Evolutionary conservation across 108 stramenopile genomes (phyloP), one percentile per base, ranked within the genome.

Genomic region (Skeletonema tropicum): DNA sequence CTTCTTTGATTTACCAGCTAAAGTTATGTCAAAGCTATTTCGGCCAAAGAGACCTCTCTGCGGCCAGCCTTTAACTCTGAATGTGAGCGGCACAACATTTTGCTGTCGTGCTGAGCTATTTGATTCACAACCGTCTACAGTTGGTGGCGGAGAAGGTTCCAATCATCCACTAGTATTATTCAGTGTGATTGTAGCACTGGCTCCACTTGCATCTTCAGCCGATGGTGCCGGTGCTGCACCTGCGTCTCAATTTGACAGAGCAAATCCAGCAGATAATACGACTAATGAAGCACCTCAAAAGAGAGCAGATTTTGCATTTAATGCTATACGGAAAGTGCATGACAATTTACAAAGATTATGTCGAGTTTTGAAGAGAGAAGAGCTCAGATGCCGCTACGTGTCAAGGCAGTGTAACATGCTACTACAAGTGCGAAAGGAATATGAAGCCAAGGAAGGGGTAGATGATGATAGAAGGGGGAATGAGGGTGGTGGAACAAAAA

Each of bases 11-110:
- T 70, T 95, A n/a, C 83, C 89, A 9, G 77, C 88, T 1, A 81
- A 85, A 5, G 88, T 90, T 67, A 77, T 95, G 70, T 91, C 94
- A 8, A 95, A 95, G 61, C 70, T 95, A 29, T 95, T 95, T 71
- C 89, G 94, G n/a, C 88, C 90, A 1, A 93, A 95, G 65, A 76
- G 72, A 26, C 66, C 90, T 6, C 79, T 95, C 15, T 95, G 94
- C 70, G 89, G 89, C 10, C 85, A 89, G 77, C 92, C 94, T 10
- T 81, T 93, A 82, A 95, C 90, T 19, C 72, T 95, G 10, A 82
- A 82, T 29, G 82, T 95, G 2, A 88, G 89, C 58, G 89, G 85
- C 1, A 95, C 94, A 6, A 81, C 92, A 2, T 95, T 95, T 83
- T 93, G 92, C 68, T 95, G 92, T 42, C 73, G 88, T 26, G 92